Evolutionary conservation across 805 yeast genomes (phyloP).

Genomic region (Spathaspora passalidarum): DNA sequence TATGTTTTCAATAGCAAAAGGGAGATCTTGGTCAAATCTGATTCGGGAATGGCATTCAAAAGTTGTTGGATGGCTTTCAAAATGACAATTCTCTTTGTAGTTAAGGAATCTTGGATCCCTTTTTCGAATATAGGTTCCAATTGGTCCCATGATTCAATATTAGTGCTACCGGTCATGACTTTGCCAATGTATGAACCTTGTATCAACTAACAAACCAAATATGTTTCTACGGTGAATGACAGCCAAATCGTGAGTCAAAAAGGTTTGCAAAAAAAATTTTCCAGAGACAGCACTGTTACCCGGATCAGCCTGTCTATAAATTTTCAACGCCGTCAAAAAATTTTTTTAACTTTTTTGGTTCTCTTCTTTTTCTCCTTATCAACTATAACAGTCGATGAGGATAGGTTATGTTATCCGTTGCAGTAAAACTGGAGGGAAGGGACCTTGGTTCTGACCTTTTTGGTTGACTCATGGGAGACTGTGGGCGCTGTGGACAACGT

Average conservation of each 20-base stretch:
- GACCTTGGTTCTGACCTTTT: background rate
- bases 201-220: background rate
- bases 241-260: background rate
- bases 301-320: background rate
- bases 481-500: conserved; percentile 55
- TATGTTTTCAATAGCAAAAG: conserved; percentile 44
- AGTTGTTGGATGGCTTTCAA: conserved; percentile 25
- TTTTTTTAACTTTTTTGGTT: conserved; percentile 3
- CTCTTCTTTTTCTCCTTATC: conserved; percentile 40
- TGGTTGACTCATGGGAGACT: conserved; percentile 13
- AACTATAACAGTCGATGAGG: conserved; percentile 62
- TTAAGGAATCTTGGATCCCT: conserved; percentile 31
- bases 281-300: background rate
- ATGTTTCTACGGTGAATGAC: too few species aligned
- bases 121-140: conserved; percentile 20
- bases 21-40: conserved; percentile 20
- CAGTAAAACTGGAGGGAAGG: conserved; percentile 21
- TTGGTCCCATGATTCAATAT: conserved; percentile 17
- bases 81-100: conserved; percentile 31
- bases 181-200: background rate
- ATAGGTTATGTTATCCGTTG: conserved; percentile 41
- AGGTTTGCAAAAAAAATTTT: conserved; percentile 1
- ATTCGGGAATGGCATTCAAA: conserved; percentile 19
- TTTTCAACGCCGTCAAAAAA: background rate
- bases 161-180: background rate